Base-by-base conservation (phyloP, 1,284 basidiomycete species). In the Megacollybia platyphylla region DNA sequence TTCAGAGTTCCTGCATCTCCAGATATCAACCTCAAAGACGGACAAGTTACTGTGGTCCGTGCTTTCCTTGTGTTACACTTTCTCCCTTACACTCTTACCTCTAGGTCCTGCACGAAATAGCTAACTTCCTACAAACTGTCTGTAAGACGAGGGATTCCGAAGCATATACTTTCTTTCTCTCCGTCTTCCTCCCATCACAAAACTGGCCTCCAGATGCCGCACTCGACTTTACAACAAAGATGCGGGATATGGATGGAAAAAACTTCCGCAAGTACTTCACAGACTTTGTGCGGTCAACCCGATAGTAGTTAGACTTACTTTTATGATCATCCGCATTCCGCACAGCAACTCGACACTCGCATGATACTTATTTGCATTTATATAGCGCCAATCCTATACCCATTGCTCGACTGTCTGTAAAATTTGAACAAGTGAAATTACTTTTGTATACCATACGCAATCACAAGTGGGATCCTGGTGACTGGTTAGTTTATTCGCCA, bases 31-130 rank as follows among this genome's bases (percentile, higher is more conserved):
- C 68, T 87, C 51, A 86, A 85, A 53, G 90, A 94, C 54, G 90
- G 88, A 4, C 88, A 92, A 52, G 78, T 81, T 54, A 70, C 84
- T 41, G 73, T 83, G 51, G 91, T 91, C 54, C 57, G 85, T 57
- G 24, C 42, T 24, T 40, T 49, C 34, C 17, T 9, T 35, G 27
- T 32, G 4, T 3, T 11, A 13, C 29, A 6, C 40, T 29, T 28
- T 18, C 3, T 11, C 17, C 11, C 27, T 3, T 35, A 2, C 17
- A 11, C 26, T 18, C 7, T 31, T 44, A 44, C 29, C 29, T 29
- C n/a, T 58, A 94, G 90, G 81, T 93, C 35, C 66, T 94, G 15
- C 75, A 85, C 51, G 94, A 97, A 56, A 85, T 96, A 44, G 83
- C 85, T 48, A 79, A 77, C 52, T 71, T 97, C 42, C 64, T 97